These are phyloP conservation scores for Aspergillus nidulans DNA, from an alignment of 495 filamentous ascomycete genomes.

Conservation along the genomic window DNA sequence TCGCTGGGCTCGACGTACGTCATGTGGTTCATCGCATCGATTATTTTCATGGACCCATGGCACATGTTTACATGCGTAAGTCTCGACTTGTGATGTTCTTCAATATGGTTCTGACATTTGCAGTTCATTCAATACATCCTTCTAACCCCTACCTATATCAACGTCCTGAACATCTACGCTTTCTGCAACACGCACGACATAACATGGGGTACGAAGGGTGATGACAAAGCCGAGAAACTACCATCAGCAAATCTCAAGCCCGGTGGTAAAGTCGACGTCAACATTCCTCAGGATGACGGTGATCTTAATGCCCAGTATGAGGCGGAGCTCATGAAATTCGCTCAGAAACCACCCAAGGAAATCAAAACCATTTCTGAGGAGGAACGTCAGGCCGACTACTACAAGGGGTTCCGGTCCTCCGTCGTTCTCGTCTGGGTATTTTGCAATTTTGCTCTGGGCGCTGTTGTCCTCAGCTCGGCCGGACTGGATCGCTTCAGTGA, in stretches of 20 bases:
- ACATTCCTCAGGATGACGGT: slow-evolving; percentile 79
- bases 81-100: slow-evolving; percentile 2
- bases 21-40: slow-evolving; percentile 86
- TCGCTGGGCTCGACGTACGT: slow-evolving; percentile 89
- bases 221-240: slow-evolving; percentile 82
- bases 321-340: slow-evolving; percentile 71
- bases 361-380: slow-evolving; percentile 53
- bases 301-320: slow-evolving; percentile 95
- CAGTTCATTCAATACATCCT: slow-evolving; percentile 93
- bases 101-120: slow-evolving; percentile 8
- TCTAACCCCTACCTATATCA: slow-evolving; percentile 91
- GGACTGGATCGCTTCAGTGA: slow-evolving; percentile 65
- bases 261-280: slow-evolving; percentile 90
- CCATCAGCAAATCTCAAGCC: slow-evolving; percentile 77
- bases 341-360: slow-evolving; percentile 64
- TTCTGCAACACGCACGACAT: slow-evolving; percentile 99
- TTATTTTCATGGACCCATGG: slow-evolving; percentile 98
- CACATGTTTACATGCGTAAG: slow-evolving; percentile 87
- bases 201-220: slow-evolving; percentile 95
- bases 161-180: slow-evolving; percentile 94
- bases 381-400: slow-evolving; percentile 96
- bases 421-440: slow-evolving; percentile 97
- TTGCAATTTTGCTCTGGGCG: slow-evolving; percentile 84
- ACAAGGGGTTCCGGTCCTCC: slow-evolving; percentile 87
- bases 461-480: slow-evolving; percentile 80